phyloP scores from a whole-genome alignment of 495 filamentous ascomycete genomes.

The Trichocladium antarcticum region DNA sequence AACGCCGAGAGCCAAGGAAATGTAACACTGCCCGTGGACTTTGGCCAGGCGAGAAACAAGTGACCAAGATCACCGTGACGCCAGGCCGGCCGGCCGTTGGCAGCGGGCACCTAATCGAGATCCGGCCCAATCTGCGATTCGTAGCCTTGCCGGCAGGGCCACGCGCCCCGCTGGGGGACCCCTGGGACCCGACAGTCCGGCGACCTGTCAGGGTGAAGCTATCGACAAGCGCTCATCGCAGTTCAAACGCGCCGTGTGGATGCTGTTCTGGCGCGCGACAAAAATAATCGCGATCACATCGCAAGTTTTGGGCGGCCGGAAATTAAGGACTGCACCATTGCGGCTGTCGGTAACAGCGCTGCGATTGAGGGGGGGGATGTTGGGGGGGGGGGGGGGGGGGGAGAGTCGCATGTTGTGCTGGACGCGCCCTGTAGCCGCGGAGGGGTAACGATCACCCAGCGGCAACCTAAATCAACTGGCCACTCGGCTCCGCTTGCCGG shows the following conservation, averaged over 20 bases:
- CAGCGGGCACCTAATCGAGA: constrained; percentile 11
- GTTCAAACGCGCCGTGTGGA: neutral
- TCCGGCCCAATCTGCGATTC: constrained; percentile 16
- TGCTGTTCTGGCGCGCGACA: constrained; percentile 20
- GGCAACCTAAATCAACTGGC: constrained; percentile 6
- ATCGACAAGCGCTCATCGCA: constrained; percentile 3
- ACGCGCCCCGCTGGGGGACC: neutral
- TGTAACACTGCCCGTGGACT: constrained; percentile 2
- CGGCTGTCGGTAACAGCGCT: constrained; percentile 12
- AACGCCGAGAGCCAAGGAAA: neutral
- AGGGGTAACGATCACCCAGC: constrained; percentile 9
- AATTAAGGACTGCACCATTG: constrained; percentile 15
- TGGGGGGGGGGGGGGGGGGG: neutral
- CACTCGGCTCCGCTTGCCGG: constrained; percentile 3
- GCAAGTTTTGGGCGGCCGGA: constrained; percentile 10
- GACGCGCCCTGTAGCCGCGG: constrained; percentile 3
- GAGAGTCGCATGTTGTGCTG: neutral
- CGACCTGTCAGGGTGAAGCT: constrained; percentile 11
- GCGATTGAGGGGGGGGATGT: constrained; percentile 1
- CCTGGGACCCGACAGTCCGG: constrained; percentile 20
- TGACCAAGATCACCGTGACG: neutral
- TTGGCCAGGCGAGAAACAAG: neutral
- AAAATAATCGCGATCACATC: constrained; percentile 1
- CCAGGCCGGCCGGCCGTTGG: constrained; percentile 1
- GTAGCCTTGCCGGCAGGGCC: constrained; percentile 14